These are phyloP conservation scores for Aphanomyces stellatus DNA, from an alignment of 352 stramenopile species.

Conservation along the genomic window DNA sequence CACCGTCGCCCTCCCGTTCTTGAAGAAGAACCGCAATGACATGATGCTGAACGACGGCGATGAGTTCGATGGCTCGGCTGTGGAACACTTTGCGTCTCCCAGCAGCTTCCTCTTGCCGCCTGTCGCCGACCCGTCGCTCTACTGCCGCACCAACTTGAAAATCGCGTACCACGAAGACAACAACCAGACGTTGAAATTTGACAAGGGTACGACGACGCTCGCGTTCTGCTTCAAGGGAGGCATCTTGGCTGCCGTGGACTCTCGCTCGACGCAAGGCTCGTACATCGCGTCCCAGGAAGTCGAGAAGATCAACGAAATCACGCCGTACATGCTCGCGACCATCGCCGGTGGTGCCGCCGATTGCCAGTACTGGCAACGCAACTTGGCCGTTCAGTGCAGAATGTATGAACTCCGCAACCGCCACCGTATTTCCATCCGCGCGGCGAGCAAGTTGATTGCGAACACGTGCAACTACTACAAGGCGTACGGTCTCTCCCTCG, in stretches of 20 bases:
- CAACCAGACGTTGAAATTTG: slow-evolving; percentile 94
- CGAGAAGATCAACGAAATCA: slow-evolving; percentile 99
- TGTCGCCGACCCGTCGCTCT: slow-evolving; percentile 87
- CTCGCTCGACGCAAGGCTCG: slow-evolving; percentile 96
- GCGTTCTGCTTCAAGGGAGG: slow-evolving; percentile 99
- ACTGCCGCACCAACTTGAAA: slow-evolving; percentile 95
- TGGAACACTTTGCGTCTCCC: slow-evolving; percentile 21
- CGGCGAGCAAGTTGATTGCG: slow-evolving; percentile 97
- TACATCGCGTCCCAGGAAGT: slow-evolving; percentile 99
- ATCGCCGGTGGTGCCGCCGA: slow-evolving; percentile 98
- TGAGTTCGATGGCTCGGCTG: slow-evolving; percentile 18
- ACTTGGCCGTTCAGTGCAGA: slow-evolving; percentile 92
- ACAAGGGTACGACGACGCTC: slow-evolving; percentile 99
- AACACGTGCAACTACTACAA: slow-evolving; percentile 98
- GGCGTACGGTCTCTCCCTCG: slow-evolving; percentile 91
- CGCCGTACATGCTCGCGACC: slow-evolving; percentile 98
- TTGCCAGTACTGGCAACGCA: slow-evolving; percentile 99
- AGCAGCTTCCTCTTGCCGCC: slow-evolving; percentile 65
- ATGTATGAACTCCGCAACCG: slow-evolving; percentile 99
- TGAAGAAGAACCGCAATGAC: slow-evolving; percentile 15
- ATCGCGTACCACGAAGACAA: slow-evolving; percentile 96
- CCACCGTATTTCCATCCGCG: slow-evolving; percentile 97
- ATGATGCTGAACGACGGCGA: slow-evolving; percentile 10
- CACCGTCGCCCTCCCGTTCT: slow-evolving; percentile 13
- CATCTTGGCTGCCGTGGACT: slow-evolving; percentile 99